Conservation (phyloP, 257 asterid genomes). For the Primulina eburnea region DNA sequence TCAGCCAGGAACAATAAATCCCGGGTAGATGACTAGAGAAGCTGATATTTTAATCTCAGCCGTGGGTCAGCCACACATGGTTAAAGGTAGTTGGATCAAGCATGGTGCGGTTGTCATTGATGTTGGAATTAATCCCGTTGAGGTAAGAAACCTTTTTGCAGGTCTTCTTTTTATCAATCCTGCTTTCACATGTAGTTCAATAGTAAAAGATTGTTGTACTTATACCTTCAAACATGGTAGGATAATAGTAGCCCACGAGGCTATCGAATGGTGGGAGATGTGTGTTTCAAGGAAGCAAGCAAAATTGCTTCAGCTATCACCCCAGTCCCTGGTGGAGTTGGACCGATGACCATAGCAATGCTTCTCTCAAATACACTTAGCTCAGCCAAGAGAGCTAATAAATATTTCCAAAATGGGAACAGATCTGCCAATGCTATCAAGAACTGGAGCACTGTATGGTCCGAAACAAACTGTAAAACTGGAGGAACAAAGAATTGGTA, state of each 20-base stretch:
- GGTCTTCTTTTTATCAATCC: neutral
- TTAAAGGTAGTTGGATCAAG: conserved; percentile 92
- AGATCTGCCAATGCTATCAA: neutral
- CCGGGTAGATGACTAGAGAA: conserved; percentile 72
- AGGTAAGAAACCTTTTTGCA: conserved; percentile 39
- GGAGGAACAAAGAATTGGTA: neutral
- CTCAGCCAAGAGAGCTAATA: conserved; percentile 70
- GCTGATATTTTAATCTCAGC: conserved; percentile 84
- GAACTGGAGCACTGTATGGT: neutral
- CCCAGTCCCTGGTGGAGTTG: conserved; percentile 98
- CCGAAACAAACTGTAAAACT: neutral
- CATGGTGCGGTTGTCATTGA: conserved; percentile 89
- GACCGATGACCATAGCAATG: conserved; percentile 99
- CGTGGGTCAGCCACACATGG: conserved; percentile 83
- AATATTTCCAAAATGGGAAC: neutral
- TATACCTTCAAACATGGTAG: conserved; percentile 36
- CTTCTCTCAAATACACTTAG: conserved; percentile 77
- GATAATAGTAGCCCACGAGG: conserved; percentile 64
- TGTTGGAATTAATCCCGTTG: conserved; percentile 78
- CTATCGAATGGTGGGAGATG: conserved; percentile 81
- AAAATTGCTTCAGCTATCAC: conserved; percentile 91
- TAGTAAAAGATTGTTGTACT: conserved; percentile 3
- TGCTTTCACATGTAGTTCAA: neutral
- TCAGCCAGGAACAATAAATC: conserved; percentile 80
- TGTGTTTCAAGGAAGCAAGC: conserved; percentile 86